Percentiles rank a stretch among this genome's conserved stretches.
These are phyloP conservation scores for Podospora pseudoanserina DNA, from an alignment of 495 filamentous ascomycete species.

Conservation along the genomic window DNA sequence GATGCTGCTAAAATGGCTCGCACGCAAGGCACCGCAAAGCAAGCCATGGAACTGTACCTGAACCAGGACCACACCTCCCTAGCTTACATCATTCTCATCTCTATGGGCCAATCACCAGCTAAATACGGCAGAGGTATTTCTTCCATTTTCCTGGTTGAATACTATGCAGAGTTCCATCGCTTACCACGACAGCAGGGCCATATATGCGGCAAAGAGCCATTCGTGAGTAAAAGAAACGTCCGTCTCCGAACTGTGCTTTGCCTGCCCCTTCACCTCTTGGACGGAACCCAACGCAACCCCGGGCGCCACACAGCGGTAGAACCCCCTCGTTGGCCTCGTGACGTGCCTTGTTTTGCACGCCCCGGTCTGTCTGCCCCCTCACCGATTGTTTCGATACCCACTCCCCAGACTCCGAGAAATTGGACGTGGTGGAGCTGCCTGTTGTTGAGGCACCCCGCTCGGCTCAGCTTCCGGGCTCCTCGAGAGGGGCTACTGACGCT, in stretches of 20 bases:
- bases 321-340: slow-evolving; percentile 25
- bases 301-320: slow-evolving; percentile 4
- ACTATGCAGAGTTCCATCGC: not conserved
- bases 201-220: not conserved
- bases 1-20: not conserved
- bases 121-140: not conserved
- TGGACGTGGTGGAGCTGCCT: slow-evolving; percentile 21
- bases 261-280: not conserved
- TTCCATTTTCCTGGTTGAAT: not conserved
- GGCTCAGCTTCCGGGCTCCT: slow-evolving; percentile 21
- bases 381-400: slow-evolving; percentile 8
- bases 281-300: not conserved
- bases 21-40: not conserved
- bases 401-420: slow-evolving; percentile 23
- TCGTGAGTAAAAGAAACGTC: not conserved
- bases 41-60: not conserved
- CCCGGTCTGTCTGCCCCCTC: slow-evolving; percentile 11
- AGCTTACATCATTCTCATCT: not conserved
- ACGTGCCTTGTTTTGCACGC: slow-evolving; percentile 24
- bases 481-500: slow-evolving; percentile 5
- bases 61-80: not conserved
- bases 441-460: slow-evolving; percentile 10
- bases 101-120: not conserved
- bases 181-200: not conserved
- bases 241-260: not conserved